Conservation (phyloP, 2,329 filamentous ascomycete genomes). For the Tricladium varicosporioides region DNA sequence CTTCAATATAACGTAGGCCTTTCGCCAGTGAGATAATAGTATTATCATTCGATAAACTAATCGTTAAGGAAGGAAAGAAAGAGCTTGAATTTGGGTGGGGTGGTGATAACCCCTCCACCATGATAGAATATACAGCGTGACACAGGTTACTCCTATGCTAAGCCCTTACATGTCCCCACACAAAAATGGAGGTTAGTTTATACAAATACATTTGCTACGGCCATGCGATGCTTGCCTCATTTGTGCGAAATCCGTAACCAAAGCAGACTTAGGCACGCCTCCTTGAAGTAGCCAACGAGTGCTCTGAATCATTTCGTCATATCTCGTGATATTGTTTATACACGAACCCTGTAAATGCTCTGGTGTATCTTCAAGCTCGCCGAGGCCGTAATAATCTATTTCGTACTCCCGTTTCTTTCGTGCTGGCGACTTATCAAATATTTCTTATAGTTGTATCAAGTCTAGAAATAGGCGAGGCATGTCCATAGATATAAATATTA, state of each 20-base stretch:
- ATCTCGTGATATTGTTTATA: neutral
- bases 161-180: too few relatives aligned
- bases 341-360: neutral
- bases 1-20: too few relatives aligned
- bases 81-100: too few relatives aligned
- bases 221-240: neutral
- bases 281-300: neutral
- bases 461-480: neutral
- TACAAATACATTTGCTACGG: neutral
- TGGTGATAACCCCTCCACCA: too few relatives aligned
- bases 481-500: too few relatives aligned
- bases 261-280: neutral
- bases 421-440: neutral
- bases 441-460: neutral
- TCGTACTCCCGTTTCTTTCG: neutral
- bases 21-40: too few relatives aligned
- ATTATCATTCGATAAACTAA: too few relatives aligned
- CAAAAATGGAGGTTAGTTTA: neutral
- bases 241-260: conserved; percentile 2
- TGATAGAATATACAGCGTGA: too few relatives aligned
- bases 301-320: neutral
- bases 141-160: too few relatives aligned
- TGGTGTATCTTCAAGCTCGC: neutral
- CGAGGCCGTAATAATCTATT: neutral
- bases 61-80: too few relatives aligned